Evolutionary conservation across 176 grass and related monocot genomes (phyloP).

Genomic region (Oryza longistaminata): DNA sequence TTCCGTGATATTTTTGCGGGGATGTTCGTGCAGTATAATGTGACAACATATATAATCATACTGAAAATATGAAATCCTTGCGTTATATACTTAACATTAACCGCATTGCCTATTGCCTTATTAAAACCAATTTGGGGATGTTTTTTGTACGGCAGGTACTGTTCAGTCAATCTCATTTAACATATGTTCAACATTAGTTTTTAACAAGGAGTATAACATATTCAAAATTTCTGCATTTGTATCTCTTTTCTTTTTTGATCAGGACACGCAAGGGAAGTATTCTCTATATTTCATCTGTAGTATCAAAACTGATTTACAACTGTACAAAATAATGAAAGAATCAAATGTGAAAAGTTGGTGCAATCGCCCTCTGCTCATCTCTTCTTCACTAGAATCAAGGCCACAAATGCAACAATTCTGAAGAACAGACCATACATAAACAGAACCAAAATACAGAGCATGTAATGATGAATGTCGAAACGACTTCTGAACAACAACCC

Average conservation of each 20-base stretch:
- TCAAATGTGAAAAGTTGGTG: constrained; percentile 31
- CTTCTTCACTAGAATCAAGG: constrained; percentile 76
- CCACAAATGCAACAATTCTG: constrained; percentile 72
- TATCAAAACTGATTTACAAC: constrained; percentile 31
- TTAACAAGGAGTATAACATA: too few relatives aligned
- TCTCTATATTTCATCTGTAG: neutral
- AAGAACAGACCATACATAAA: constrained; percentile 85
- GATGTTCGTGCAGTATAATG: too few relatives aligned
- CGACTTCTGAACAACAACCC: constrained; percentile 45
- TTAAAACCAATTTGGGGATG: too few relatives aligned
- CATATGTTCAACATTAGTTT: too few relatives aligned
- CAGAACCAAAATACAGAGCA: constrained; percentile 64
- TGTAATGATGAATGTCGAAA: constrained; percentile 74
- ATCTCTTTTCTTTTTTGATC: neutral
- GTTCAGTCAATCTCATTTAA: too few relatives aligned
- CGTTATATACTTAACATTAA: too few relatives aligned
- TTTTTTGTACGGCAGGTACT: too few relatives aligned
- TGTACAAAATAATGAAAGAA: constrained; percentile 47
- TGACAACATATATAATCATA: too few relatives aligned
- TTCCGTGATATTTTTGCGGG: too few relatives aligned
- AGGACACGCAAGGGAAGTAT: neutral
- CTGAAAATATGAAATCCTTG: too few relatives aligned
- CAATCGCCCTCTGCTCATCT: constrained; percentile 36
- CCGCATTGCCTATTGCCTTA: too few relatives aligned
- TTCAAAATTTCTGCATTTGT: too few relatives aligned